Percentiles rank a stretch among this genome's conserved stretches.
Conservation (phyloP, 169 alveolate genomes). For the Plasmodium coatneyi region DNA sequence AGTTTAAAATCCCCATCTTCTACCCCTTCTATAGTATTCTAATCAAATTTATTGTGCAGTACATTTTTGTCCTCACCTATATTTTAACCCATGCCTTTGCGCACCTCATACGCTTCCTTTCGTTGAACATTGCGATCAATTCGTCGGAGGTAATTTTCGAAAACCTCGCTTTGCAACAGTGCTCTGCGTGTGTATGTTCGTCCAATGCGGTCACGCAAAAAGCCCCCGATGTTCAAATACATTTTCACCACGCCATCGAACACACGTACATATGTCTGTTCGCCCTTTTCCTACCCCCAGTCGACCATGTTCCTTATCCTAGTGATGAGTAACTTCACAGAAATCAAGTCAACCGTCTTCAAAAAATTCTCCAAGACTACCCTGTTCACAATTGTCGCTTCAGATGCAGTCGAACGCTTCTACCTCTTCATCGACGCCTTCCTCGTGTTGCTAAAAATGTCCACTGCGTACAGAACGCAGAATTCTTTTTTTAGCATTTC, state of each 20-base stretch:
- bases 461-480: constrained; percentile 81
- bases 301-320: constrained; percentile 91
- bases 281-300: background rate
- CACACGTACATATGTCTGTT: background rate
- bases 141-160: constrained; percentile 87
- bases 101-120: constrained; percentile 89
- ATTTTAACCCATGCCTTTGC: constrained; percentile 85
- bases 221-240: background rate
- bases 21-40: constrained; percentile 60
- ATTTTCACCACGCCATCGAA: background rate
- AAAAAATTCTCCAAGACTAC: constrained; percentile 85
- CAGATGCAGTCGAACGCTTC: constrained; percentile 92
- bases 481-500: constrained; percentile 79
- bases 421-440: constrained; percentile 89
- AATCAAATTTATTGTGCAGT: constrained; percentile 63
- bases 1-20: constrained; percentile 67
- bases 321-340: constrained; percentile 92
- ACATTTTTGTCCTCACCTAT: constrained; percentile 79
- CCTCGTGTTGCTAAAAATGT: constrained; percentile 88
- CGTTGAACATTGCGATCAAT: constrained; percentile 91
- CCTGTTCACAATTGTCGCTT: constrained; percentile 86
- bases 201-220: background rate
- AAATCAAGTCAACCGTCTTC: constrained; percentile 92
- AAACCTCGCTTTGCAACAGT: background rate
- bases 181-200: background rate